Percentiles rank a stretch among this genome's conserved stretches.
These are phyloP conservation scores for Meyerozyma guilliermondii DNA, from an alignment of 1,139 yeast species.

Conservation along the genomic window DNA sequence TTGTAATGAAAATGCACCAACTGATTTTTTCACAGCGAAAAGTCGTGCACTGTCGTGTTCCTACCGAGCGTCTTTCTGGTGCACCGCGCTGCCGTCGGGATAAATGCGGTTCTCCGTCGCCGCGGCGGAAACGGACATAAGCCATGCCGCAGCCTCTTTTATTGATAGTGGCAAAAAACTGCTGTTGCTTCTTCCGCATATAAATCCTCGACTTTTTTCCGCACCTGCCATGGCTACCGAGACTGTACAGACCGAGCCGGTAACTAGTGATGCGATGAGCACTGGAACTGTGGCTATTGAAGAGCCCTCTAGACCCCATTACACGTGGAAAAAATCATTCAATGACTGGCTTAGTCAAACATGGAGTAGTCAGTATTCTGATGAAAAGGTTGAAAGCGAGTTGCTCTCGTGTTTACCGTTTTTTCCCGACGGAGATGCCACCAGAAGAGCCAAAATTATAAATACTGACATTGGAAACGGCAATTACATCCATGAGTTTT, in stretches of 20 bases:
- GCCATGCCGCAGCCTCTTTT: neutral
- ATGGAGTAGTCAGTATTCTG: conserved; percentile 18
- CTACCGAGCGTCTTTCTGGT: neutral
- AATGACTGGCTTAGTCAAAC: conserved; percentile 36
- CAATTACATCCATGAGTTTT: conserved; percentile 54
- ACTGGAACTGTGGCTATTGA: neutral
- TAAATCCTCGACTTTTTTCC: neutral
- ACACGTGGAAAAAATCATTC: conserved; percentile 28
- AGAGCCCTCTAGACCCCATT: conserved; percentile 9
- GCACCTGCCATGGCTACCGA: neutral
- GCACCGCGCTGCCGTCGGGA: neutral
- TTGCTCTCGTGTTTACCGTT: conserved; percentile 49
- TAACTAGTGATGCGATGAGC: neutral
- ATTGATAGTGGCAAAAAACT: neutral
- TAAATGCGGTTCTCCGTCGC: neutral
- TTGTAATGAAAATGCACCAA: conserved; percentile 3
- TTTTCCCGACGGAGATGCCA: conserved; percentile 50
- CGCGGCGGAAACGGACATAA: neutral
- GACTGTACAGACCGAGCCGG: neutral
- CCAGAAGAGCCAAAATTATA: conserved; percentile 41
- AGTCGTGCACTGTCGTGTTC: conserved; percentile 1
- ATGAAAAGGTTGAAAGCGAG: conserved; percentile 26
- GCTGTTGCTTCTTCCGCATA: neutral
- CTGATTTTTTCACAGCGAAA: conserved; percentile 1
- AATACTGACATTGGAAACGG: conserved; percentile 44